Evolutionary conservation across 164 flowering plant species (phyloP), one percentile per base, ranked within the genome.

Genomic region (Liriodendron chinense): DNA sequence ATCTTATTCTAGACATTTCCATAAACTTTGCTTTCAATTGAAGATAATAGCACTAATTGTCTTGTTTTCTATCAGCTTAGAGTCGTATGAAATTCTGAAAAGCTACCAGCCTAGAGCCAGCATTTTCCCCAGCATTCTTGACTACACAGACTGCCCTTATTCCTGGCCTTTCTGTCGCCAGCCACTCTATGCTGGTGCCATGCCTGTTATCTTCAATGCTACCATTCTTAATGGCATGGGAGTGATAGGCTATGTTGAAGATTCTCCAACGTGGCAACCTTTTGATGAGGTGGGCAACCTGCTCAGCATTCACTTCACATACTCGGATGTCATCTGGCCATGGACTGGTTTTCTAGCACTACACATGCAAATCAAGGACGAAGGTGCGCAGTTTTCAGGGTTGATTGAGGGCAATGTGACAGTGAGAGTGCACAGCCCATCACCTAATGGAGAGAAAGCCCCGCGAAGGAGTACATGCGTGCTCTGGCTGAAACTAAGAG

Each of bases 101-200:
- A 91, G 73, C 80, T 96, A 96, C 82, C 78, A 85, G 75, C 98
- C 99, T 69, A 86, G 96, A 74, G 97, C 98, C 61, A 96, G 97
- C 86, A 91, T 96, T 79, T 94, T 96, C 80, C 99, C 99, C 9
- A 80, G 90, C 77, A 77, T 89, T 80, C 97, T 96, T 72, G 94
- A 94, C 79, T 91, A 83, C 76, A 87, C 82, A 34, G 99, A 96
- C 78, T 93, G 97, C 81, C 98, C 99, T 23, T 96, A 96, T 81
- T 86, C 97, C 25, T 96, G 99, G 99, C 99, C 99, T 13, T 96
- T 94, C 82, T 96, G 98, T 81, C 97, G 94, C 68, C 99, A 96
- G 77, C 98, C 99, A 53, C 95, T 96, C 9, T 96, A 94, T 89
- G 97, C 98, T 2, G 94, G 98, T 77, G 93, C 99, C n/a, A 96